Evolutionary conservation across 345 rosid genomes (phyloP).

Genomic region (Gossypium arboreum): DNA sequence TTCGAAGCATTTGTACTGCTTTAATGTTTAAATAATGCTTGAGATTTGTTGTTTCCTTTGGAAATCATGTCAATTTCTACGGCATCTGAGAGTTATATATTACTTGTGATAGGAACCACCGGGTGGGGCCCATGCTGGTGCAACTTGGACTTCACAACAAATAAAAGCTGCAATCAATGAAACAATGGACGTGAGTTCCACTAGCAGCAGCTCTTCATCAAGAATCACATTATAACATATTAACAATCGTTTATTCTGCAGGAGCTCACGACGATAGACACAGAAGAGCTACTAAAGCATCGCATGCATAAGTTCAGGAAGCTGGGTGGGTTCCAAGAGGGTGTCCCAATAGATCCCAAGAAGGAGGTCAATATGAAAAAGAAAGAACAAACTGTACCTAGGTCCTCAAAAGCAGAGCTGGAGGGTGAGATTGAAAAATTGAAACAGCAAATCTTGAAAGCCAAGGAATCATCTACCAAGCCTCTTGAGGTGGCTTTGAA

Average conservation of each 20-base stretch:
- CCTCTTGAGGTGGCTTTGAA: conserved; percentile 48
- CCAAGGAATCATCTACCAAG: conserved; percentile 55
- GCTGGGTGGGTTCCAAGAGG: conserved; percentile 75
- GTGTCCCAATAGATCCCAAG: conserved; percentile 55
- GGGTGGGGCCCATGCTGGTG: conserved; percentile 94
- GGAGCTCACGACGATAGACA: conserved; percentile 75
- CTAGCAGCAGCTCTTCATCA: conserved; percentile 13
- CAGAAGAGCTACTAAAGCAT: conserved; percentile 61
- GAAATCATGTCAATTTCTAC: conserved; percentile 12
- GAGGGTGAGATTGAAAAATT: conserved; percentile 65
- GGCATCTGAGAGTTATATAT: conserved; percentile 14
- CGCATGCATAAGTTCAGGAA: conserved; percentile 78
- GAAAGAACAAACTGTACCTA: conserved; percentile 36
- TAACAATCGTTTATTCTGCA: conserved; percentile 23
- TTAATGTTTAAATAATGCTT: conserved; percentile 9
- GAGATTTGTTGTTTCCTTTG: conserved; percentile 11
- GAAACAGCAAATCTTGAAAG: conserved; percentile 60
- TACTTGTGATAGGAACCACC: conserved; percentile 67
- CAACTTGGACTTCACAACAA: conserved; percentile 86
- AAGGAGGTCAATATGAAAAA: conserved; percentile 68
- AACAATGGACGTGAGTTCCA: conserved; percentile 64
- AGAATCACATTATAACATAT: not conserved
- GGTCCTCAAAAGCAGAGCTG: conserved; percentile 43
- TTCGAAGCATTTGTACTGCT: not conserved
- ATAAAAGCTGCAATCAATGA: conserved; percentile 78